Evolutionary conservation across 1,284 basidiomycete genomes (phyloP), one percentile per base, ranked within the genome.

Genomic region (Tremellales sp.): DNA sequence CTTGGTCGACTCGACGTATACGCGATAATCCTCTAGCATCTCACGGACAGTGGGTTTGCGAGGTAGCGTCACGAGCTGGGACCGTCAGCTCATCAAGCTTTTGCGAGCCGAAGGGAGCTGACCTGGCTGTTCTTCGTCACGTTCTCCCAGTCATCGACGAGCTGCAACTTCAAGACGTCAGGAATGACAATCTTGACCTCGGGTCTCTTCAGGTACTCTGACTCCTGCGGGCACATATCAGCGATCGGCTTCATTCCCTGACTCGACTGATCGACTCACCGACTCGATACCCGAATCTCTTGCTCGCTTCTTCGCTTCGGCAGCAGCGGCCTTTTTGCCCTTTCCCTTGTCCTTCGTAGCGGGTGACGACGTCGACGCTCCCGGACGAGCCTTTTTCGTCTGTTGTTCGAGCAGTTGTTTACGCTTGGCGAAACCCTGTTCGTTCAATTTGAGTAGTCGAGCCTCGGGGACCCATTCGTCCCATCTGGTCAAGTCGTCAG

Each of bases 111-210:
- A 31, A 31, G 15, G 19, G 25, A 13, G 43, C 76, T 40, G 43
- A 86, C 90, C 81, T 89, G 87, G 64, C 84, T 85, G 67, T 93
- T 89, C 77, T 97, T 97, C 46, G 94, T 98, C 37, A 98, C 84
- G 15, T 86, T 84, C 75, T 98, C 94, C 94, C 94, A 98, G 64
- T 98, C 96, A 64, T 98, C 93, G 1, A 98, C 93, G 13, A 99
- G 79, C 52, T 88, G 80, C 26, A 86, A 79, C 72, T 97, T 97
- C 56, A 98, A 80, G 13, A 81, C 72, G 61, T 97, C 93, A 0
- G 94, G 96, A 12, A 97, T 84, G 47, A 79, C 81, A 42, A 98
- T 80, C 72, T 89, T 91, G 79, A 98, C 85, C 64, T 97, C 93
- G 3, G 89, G 88, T 58, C 86, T 84, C 72, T 84, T 85, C 62